phyloP scores from a whole-genome alignment of 495 filamentous ascomycete species.

The Penicillium antarcticum region DNA sequence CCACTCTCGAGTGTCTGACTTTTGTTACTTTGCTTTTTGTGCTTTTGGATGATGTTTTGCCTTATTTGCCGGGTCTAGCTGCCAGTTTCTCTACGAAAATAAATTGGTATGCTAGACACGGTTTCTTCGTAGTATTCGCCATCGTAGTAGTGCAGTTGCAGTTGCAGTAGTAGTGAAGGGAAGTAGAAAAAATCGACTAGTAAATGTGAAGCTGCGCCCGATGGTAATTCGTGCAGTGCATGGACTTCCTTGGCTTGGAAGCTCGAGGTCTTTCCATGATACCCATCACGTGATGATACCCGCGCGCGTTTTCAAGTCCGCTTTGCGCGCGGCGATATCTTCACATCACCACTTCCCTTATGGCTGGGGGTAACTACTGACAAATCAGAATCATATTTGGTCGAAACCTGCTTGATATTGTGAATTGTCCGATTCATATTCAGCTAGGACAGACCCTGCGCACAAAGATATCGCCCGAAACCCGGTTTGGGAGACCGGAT shows the following conservation, averaged over 20 bases:
- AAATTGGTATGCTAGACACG: slow-evolving; percentile 27
- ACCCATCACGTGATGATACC: slow-evolving; percentile 18
- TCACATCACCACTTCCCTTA: slow-evolving; percentile 4
- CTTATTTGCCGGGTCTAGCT: slow-evolving; percentile 24
- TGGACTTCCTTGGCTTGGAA: too few relatives aligned
- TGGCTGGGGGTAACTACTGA: slow-evolving; percentile 2
- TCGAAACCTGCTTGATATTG: background rate
- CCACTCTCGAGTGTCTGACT: slow-evolving; percentile 12
- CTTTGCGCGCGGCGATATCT: slow-evolving; percentile 18
- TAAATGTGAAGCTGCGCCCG: too few relatives aligned
- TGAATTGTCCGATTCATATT: background rate
- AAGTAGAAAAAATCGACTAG: too few relatives aligned
- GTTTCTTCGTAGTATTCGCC: background rate
- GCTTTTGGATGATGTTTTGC: slow-evolving; percentile 18
- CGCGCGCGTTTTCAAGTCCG: slow-evolving; percentile 6
- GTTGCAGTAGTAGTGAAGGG: too few relatives aligned
- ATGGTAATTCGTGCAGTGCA: too few relatives aligned
- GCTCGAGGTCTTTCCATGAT: background rate
- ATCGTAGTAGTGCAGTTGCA: too few relatives aligned
- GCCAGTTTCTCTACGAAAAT: slow-evolving; percentile 36
- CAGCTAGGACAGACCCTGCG: background rate
- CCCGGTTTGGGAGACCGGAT: slow-evolving; percentile 9
- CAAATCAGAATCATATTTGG: background rate
- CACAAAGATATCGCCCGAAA: background rate
- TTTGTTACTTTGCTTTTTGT: slow-evolving; percentile 18